Conservation (phyloP, 73 alveolate species). For the Paramecium tetraurelia region DNA sequence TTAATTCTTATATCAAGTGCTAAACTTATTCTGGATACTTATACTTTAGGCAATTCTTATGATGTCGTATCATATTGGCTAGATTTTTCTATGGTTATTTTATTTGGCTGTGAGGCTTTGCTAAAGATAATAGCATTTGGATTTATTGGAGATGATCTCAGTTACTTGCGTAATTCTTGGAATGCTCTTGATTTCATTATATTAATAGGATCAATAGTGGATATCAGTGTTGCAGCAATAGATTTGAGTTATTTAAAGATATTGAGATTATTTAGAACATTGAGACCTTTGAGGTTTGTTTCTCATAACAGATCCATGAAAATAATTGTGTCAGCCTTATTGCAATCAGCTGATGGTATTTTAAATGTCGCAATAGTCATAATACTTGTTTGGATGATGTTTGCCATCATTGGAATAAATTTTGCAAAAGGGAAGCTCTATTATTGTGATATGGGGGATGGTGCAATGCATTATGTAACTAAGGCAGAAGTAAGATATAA, state of each 20-base stretch:
- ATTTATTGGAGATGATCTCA: conserved; percentile 75
- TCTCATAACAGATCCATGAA: conserved; percentile 86
- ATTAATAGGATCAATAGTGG: conserved; percentile 85
- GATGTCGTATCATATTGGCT: not conserved
- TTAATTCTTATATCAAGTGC: conserved; percentile 78
- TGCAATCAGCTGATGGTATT: conserved; percentile 84
- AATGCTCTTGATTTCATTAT: conserved; percentile 91
- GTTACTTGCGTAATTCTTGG: conserved; percentile 94
- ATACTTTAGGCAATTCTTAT: conserved; percentile 42
- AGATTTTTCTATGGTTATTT: conserved; percentile 78
- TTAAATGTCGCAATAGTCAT: conserved; percentile 79
- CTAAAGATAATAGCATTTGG: conserved; percentile 90
- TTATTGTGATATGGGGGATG: conserved; percentile 62
- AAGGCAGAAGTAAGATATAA: not conserved
- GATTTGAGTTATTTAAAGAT: conserved; percentile 79
- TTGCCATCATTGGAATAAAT: conserved; percentile 79
- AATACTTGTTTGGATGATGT: conserved; percentile 71
- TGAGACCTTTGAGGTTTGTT: conserved; percentile 89
- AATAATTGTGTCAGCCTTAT: conserved; percentile 81
- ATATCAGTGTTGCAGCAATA: conserved; percentile 69
- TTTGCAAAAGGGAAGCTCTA: conserved; percentile 73
- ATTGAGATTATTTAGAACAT: conserved; percentile 84
- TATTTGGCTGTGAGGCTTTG: conserved; percentile 82
- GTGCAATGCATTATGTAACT: not conserved
- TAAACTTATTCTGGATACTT: conserved; percentile 89